Evolutionary conservation across 192 early-diverging fungal species (phyloP).

Genomic region (Coemansia guatemalensis): DNA sequence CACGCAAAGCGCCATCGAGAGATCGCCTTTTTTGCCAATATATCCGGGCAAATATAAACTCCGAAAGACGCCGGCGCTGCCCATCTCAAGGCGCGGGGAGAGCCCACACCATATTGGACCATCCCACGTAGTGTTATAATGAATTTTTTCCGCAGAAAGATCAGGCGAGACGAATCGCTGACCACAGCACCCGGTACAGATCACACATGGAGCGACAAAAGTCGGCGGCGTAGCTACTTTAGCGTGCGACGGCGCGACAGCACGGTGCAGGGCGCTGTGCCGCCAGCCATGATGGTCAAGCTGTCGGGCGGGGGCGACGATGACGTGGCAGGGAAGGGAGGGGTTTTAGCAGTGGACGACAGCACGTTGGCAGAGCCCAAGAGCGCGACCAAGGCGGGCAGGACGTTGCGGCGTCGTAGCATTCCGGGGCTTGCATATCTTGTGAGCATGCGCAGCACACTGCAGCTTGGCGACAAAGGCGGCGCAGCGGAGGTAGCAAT

Average conservation of each 20-base stretch:
- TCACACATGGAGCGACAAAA: conserved; percentile 4
- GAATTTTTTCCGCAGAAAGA: conserved; percentile 42
- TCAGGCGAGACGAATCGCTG: conserved; percentile 13
- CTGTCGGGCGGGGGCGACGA: conserved; percentile 6
- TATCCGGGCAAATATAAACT: conserved; percentile 1
- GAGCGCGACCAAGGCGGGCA: neutral
- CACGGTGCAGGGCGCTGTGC: neutral
- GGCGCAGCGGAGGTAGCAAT: conserved; percentile 6
- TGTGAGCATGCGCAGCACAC: conserved; percentile 20
- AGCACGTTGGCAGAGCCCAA: neutral
- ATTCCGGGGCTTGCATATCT: conserved; percentile 41
- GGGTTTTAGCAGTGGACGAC: neutral
- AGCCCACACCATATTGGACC: neutral
- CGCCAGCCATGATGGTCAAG: conserved; percentile 5
- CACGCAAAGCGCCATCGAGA: conserved; percentile 3
- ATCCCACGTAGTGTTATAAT: conserved; percentile 6
- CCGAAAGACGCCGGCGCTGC: neutral
- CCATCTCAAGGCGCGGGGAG: neutral
- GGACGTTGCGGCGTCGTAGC: conserved; percentile 28
- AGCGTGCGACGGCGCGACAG: conserved; percentile 23
- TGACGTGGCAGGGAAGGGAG: neutral
- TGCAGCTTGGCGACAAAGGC: conserved; percentile 10
- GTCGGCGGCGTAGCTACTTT: conserved; percentile 44
- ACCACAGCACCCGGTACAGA: neutral
- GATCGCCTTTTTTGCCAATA: neutral